Evolutionary conservation across 169 alveolate genomes (phyloP), one percentile per base, ranked within the genome.

Genomic region (Babesia ovis): DNA sequence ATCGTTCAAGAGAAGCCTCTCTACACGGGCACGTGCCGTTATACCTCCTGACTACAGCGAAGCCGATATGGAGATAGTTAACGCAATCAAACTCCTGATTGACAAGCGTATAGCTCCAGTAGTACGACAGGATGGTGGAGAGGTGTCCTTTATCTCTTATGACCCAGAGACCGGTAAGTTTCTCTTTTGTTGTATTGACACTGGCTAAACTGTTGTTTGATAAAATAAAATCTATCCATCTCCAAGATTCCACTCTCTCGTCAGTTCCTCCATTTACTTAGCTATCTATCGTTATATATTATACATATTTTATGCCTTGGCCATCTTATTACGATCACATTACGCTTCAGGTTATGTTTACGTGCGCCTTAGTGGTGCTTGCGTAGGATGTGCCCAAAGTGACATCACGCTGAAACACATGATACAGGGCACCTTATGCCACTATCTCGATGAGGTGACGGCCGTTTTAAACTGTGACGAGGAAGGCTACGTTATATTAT

Each of bases 51-150:
- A 72, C 27, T 80, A 80, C 79, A 57, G 62, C n/a, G 74, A 68
- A 25, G 31, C 43, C 61, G 79, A 70, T 0, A 61, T 9, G 3
- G 93, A 88, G 74, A 77, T 84, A 32, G 90, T 88, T 43, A 83
- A 87, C 35, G 70, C 90, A 68, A 84, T 88, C 68, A 86, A 84
- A 67, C 42, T 88, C 39, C 69, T 88, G 56, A 77, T 88, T 16
- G 93, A 88, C 29, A 88, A 88, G 64, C 79, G 93, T 39, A 87
- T 88, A 45, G 68, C 84, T 34, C 93, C 93, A 35, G 86, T 88
- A 16, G 73, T 88, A 29, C 80, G 79, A 57, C 89, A 88, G 82
- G 93, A 88, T 50, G 93, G 93, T 14, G 93, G 93, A 18, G 91
- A 88, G 56, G 85, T 88, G 29, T 58, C 79, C 27, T 88, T 88